These are phyloP conservation scores for Phellopilus nigrolimitatus DNA, from an alignment of 1,284 basidiomycete genomes.

Conservation along the genomic window DNA sequence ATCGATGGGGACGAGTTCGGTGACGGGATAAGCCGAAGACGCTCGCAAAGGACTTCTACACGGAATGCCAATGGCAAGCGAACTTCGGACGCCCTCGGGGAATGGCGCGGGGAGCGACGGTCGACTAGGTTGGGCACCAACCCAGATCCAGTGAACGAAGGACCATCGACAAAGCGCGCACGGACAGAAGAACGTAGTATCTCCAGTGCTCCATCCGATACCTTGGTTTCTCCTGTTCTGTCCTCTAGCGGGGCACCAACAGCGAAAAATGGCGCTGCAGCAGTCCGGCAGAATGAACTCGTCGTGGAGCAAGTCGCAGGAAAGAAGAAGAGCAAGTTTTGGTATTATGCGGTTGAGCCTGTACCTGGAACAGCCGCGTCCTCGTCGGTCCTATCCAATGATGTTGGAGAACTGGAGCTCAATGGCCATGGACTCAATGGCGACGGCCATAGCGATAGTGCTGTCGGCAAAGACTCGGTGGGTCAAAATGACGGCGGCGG, in stretches of 20 bases:
- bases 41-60: constrained; percentile 54
- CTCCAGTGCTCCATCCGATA: constrained; percentile 46
- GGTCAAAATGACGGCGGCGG: constrained; percentile 2
- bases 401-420: constrained; percentile 8
- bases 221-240: constrained; percentile 25
- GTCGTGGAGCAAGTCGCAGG: constrained; percentile 67
- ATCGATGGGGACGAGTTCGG: constrained; percentile 42
- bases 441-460: not conserved
- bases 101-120: constrained; percentile 70
- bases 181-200: constrained; percentile 66
- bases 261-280: constrained; percentile 46
- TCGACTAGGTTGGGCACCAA: constrained; percentile 60
- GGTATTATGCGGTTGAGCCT: constrained; percentile 79
- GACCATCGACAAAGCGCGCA: constrained; percentile 57
- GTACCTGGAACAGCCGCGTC: constrained; percentile 31
- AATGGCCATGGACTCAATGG: constrained; percentile 8
- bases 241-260: constrained; percentile 28
- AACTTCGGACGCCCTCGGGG: constrained; percentile 42
- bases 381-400: constrained; percentile 23
- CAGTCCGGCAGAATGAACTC: constrained; percentile 60
- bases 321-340: constrained; percentile 76
- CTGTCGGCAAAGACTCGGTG: not conserved
- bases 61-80: constrained; percentile 50
- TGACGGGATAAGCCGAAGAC: constrained; percentile 39
- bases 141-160: constrained; percentile 46